These are phyloP conservation scores for Apophysomyces variabilis DNA, from an alignment of 371 early-diverging fungal genomes.

Conservation along the genomic window DNA sequence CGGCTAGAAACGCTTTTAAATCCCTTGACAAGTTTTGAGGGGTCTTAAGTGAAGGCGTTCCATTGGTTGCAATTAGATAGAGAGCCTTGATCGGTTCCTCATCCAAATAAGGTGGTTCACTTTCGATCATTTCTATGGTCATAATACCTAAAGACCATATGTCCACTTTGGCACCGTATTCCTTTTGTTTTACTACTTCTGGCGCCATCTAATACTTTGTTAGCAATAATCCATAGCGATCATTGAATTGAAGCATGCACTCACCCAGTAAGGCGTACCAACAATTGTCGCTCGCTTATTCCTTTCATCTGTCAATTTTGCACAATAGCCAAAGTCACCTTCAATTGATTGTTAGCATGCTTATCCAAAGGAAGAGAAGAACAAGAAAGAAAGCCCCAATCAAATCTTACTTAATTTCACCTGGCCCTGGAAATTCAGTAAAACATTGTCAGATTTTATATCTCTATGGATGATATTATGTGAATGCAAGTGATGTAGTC, in stretches of 20 bases:
- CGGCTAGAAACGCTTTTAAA: conserved; percentile 85
- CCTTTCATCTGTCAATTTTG: conserved; percentile 80
- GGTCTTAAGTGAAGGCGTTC: conserved; percentile 89
- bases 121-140: conserved; percentile 98
- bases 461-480: conserved; percentile 73
- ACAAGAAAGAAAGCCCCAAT: neutral
- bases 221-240: neutral
- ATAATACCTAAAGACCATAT: conserved; percentile 94
- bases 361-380: neutral
- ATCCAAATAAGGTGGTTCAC: conserved; percentile 96
- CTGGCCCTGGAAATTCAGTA: conserved; percentile 77
- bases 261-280: conserved; percentile 89
- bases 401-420: conserved; percentile 61
- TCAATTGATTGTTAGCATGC: neutral
- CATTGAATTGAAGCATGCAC: conserved; percentile 41
- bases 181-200: conserved; percentile 89
- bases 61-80: conserved; percentile 95
- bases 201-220: conserved; percentile 73
- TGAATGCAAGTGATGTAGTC: conserved; percentile 80
- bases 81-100: conserved; percentile 94
- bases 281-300: conserved; percentile 92
- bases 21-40: conserved; percentile 80
- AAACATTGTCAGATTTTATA: conserved; percentile 88
- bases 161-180: conserved; percentile 89
- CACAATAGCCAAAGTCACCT: conserved; percentile 88